Percentiles rank a stretch among this genome's conserved stretches.
These are phyloP conservation scores for Coprinopsis marcescibilis DNA, from an alignment of 768 basidiomycete species.

Conservation along the genomic window DNA sequence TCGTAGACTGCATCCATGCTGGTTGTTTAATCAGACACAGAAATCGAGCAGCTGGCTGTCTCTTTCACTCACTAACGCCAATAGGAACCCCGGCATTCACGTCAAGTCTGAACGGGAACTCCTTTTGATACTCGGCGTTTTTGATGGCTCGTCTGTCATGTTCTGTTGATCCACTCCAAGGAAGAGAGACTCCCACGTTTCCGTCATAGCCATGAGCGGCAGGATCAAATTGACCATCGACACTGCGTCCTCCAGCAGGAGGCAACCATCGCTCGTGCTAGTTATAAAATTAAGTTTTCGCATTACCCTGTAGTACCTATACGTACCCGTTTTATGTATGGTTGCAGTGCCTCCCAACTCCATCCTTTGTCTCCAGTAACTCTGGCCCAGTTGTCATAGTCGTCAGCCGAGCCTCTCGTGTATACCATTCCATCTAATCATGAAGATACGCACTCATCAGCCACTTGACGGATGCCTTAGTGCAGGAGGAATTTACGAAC, in stretches of 20 bases:
- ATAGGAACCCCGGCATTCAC: neutral
- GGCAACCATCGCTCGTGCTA: conserved; percentile 18
- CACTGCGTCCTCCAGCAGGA: conserved; percentile 25
- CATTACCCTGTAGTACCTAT: neutral
- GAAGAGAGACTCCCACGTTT: conserved; percentile 18
- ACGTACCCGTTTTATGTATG: conserved; percentile 22
- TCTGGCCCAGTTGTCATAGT: conserved; percentile 10
- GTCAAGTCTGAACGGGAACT: neutral
- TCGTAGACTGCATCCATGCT: conserved; percentile 8
- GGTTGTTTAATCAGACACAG: neutral
- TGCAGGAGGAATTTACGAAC: conserved; percentile 9
- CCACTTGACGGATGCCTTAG: neutral
- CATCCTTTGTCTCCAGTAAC: conserved; percentile 1
- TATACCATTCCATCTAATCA: conserved; percentile 14
- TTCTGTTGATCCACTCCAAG: conserved; percentile 15
- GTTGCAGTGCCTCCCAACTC: conserved; percentile 18
- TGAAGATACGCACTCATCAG: neutral
- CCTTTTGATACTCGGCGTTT: conserved; percentile 16
- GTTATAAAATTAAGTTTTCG: neutral
- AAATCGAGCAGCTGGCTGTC: neutral
- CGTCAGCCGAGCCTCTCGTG: conserved; percentile 9
- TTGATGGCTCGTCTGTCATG: conserved; percentile 5
- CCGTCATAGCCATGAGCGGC: conserved; percentile 22
- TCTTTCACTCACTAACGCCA: neutral
- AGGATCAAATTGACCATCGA: conserved; percentile 25